Base-by-base conservation (phyloP, 1,284 basidiomycete genomes). In the Polyporus tsugae region DNA sequence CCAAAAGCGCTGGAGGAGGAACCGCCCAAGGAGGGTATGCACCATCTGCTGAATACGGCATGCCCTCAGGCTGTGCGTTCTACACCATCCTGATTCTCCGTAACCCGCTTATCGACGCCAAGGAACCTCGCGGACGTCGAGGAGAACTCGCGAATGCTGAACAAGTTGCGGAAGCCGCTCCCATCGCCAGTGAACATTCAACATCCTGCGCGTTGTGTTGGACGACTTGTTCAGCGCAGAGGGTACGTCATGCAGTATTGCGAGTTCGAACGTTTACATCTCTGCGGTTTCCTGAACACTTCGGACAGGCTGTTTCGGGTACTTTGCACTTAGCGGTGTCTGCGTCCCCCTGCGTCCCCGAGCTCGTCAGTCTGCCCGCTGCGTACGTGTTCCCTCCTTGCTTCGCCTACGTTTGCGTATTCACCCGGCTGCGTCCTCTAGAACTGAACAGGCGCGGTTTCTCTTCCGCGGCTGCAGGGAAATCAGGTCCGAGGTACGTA, bases 31-130 rank as follows among this genome's bases (percentile, higher is more conserved):
- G 84, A 89, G 64, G 96, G 97, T 22, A 99, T 99, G 97, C 93
- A 97, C 1, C 97, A 99, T 81, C 97, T 98, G 0, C 86, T 99
- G 98, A 98, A 11, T 97, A 95, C 22, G 96, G 96, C 6, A 98
- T 98, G 96, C 96, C 95, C 1, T n/a, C n/a, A n/a, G n/a, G n/a
- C n/a, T 96, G 97, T 55, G 95, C 95, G 1, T 84, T 98, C 65
- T 86, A 91, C 77, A 96, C 98, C 74, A 92, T 93, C 15, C 90
- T 95, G 17, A 77, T 94, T 22, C 84, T 98, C 11, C 86, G 89
- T 0, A 82, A 88, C 36, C 82, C 94, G 69, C 82, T 97, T 0
- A 79, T 82, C 49, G 79, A 82, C 4, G 79, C 89, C 4, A 73
- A 80, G 2, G 82, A 89, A 29, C 69, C 79, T 91, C 42, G 77